Conservation (phyloP, 345 rosid genomes). For the Ceriops zippeliana region DNA sequence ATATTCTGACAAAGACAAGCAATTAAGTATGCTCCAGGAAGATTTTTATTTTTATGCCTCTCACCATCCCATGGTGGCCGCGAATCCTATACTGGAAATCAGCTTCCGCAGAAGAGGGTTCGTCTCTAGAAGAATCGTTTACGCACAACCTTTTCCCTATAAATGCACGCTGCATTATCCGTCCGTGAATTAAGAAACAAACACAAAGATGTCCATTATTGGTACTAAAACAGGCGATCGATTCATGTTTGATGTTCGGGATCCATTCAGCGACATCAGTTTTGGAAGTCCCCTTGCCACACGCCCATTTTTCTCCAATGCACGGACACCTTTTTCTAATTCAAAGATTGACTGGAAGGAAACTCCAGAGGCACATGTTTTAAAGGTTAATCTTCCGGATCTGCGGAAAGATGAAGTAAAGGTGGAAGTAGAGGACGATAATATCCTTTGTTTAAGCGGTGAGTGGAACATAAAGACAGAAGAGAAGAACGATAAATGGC, state of each 20-base stretch:
- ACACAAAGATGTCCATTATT: slow-evolving; percentile 13
- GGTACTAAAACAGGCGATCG: neutral
- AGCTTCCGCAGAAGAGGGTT: no score
- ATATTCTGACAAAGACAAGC: no score
- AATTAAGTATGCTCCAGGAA: no score
- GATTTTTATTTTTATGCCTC: no score
- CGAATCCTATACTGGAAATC: no score
- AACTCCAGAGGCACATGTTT: slow-evolving; percentile 30
- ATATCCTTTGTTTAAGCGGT: slow-evolving; percentile 28
- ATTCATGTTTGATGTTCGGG: slow-evolving; percentile 4
- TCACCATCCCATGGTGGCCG: no score
- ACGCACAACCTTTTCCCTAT: no score
- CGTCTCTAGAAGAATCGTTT: no score
- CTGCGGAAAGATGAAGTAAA: slow-evolving; percentile 35
- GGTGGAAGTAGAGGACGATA: slow-evolving; percentile 32
- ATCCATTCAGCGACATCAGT: neutral
- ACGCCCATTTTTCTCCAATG: slow-evolving; percentile 1
- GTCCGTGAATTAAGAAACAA: no score
- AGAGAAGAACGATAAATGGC: slow-evolving; percentile 18
- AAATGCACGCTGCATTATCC: no score
- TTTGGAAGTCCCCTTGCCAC: neutral
- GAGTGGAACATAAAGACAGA: slow-evolving; percentile 32
- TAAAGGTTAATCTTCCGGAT: slow-evolving; percentile 31
- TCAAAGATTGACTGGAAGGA: slow-evolving; percentile 32
- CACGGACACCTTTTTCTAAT: neutral